A percentile compares a stretch with the other conserved stretches of the same genome.
Conservation (phyloP, 2,329 filamentous ascomycete species). For the Aspergillus niger region DNA sequence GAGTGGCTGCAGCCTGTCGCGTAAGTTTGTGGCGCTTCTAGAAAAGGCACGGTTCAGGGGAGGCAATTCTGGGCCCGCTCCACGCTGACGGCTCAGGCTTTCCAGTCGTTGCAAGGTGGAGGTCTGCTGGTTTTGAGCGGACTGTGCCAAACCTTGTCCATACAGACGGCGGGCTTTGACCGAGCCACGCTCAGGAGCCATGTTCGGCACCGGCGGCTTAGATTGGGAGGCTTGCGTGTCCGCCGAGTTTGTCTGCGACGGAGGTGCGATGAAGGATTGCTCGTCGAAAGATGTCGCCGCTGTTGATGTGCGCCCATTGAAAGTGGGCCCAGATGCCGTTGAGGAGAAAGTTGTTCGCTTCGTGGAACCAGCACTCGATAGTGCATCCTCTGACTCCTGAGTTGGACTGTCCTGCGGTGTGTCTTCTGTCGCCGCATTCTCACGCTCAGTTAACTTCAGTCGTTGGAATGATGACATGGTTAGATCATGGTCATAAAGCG, state of each 20-base stretch:
- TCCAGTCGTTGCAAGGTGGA: constrained; percentile 79
- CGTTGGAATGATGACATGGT: constrained; percentile 80
- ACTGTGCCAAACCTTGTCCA: constrained; percentile 77
- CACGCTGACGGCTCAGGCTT: constrained; percentile 68
- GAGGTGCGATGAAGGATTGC: constrained; percentile 49
- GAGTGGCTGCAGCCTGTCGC: constrained; percentile 47
- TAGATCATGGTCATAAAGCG: constrained; percentile 85
- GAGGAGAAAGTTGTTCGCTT: constrained; percentile 85
- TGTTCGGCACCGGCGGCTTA: constrained; percentile 31
- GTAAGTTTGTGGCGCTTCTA: constrained; percentile 68
- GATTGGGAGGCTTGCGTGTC: constrained; percentile 28
- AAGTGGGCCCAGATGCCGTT: constrained; percentile 71
- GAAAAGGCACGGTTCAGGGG: constrained; percentile 49
- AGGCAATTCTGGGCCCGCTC: constrained; percentile 55
- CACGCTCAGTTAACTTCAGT: constrained; percentile 59
- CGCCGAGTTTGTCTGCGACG: constrained; percentile 19
- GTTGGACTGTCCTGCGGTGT: constrained; percentile 42
- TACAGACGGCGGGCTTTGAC: constrained; percentile 77
- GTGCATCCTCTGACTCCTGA: constrained; percentile 47
- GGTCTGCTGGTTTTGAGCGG: constrained; percentile 76
- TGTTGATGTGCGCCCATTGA: constrained; percentile 74
- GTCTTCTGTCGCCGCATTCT: constrained; percentile 48
- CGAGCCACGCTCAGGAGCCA: constrained; percentile 62
- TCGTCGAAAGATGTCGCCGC: constrained; percentile 88
- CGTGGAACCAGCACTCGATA: constrained; percentile 65